A percentile compares a stretch with the other conserved stretches of the same genome.
These are phyloP conservation scores for Sporobolus alterniflorus DNA, from an alignment of 202 grass and related monocot species.

Conservation along the genomic window DNA sequence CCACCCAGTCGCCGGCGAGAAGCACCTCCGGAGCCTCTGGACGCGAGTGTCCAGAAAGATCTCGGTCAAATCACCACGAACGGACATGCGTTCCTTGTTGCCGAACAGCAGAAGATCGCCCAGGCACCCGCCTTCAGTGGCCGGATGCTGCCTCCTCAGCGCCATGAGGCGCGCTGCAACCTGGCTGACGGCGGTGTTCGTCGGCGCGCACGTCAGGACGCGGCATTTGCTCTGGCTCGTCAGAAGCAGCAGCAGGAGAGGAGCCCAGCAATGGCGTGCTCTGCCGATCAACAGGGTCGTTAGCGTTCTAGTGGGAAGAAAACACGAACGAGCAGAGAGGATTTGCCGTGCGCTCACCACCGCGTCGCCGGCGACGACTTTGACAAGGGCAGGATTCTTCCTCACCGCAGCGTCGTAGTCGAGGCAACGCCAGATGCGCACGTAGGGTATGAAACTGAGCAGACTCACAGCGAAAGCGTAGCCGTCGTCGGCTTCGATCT, in stretches of 20 bases:
- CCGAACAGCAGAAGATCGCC: conserved; percentile 60
- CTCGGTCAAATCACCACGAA: conserved; percentile 25
- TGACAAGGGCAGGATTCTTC: conserved; percentile 35
- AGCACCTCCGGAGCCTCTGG: conserved; percentile 30
- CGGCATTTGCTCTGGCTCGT: conserved; percentile 12
- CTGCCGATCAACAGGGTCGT: conserved; percentile 27
- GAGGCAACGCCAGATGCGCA: conserved; percentile 60
- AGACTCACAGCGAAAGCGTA: conserved; percentile 33
- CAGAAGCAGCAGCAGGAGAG: conserved; percentile 22
- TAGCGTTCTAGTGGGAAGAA: neutral
- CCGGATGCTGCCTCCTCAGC: conserved; percentile 32
- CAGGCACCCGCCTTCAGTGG: neutral
- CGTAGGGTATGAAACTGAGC: conserved; percentile 53
- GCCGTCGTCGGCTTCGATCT: neutral
- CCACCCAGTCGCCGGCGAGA: conserved; percentile 51
- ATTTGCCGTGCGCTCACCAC: conserved; percentile 8
- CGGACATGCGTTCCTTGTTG: conserved; percentile 43
- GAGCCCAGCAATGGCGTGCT: neutral
- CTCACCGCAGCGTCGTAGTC: neutral
- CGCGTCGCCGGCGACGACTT: neutral
- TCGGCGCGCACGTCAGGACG: conserved; percentile 67
- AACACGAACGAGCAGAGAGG: neutral
- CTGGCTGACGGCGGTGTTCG: conserved; percentile 73
- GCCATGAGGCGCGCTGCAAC: conserved; percentile 53
- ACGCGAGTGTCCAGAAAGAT: conserved; percentile 68